These are phyloP conservation scores for Fomitiporia mediterranea DNA, from an alignment of 1,284 basidiomycete species.

Conservation along the genomic window DNA sequence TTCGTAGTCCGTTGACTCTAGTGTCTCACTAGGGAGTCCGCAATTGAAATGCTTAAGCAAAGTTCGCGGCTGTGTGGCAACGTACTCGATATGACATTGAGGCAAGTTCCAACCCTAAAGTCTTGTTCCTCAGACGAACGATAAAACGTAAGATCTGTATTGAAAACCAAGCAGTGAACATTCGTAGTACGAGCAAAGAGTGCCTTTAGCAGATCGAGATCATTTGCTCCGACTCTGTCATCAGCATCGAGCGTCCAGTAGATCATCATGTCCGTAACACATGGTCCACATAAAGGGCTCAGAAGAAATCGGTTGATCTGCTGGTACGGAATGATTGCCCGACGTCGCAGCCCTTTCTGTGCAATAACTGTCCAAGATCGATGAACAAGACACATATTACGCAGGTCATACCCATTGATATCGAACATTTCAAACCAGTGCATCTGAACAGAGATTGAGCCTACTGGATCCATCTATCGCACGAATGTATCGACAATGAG, in stretches of 20 bases:
- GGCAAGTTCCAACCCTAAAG: not conserved
- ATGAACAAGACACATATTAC: not conserved
- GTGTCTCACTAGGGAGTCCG: too few relatives aligned
- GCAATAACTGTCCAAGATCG: not conserved
- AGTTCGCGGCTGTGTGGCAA: not conserved
- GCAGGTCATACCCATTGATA: not conserved
- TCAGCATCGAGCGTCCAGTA: constrained; percentile 5
- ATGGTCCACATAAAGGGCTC: constrained; percentile 1
- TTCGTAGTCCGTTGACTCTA: not conserved
- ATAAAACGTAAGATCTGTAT: not conserved
- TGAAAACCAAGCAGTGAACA: not conserved
- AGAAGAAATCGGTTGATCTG: not conserved
- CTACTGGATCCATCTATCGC: not conserved
- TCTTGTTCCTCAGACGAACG: not conserved
- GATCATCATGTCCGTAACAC: not conserved
- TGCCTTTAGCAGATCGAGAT: not conserved
- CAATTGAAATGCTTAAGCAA: constrained; percentile 2
- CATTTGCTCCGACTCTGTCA: not conserved
- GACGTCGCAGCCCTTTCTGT: not conserved
- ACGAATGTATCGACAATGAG: not conserved
- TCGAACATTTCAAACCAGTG: not conserved
- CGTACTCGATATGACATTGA: not conserved
- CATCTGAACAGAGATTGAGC: not conserved
- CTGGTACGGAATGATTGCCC: not conserved
- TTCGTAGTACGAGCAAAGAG: not conserved